Conservation (phyloP, 257 asterid genomes). For the Solanum okadae region DNA sequence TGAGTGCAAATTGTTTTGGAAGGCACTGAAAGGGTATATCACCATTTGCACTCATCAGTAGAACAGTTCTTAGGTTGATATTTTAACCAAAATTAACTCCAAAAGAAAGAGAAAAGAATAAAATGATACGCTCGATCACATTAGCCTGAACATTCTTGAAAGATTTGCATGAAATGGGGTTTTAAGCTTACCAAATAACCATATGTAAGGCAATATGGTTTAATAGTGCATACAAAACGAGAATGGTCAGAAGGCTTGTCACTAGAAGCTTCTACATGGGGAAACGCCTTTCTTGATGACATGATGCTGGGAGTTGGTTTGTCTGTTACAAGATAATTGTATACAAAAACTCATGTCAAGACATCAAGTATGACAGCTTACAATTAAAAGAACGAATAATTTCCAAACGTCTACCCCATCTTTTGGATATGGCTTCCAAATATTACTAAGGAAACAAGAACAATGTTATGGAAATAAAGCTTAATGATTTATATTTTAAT, state of each 20-base stretch:
- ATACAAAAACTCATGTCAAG: background rate
- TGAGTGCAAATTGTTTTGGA: background rate
- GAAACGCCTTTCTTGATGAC: background rate
- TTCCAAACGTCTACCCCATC: background rate
- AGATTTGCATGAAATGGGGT: background rate
- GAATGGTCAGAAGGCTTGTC: background rate
- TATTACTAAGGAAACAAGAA: background rate
- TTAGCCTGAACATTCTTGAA: background rate
- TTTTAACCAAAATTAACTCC: background rate
- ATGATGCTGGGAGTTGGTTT: background rate
- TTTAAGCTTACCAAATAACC: background rate
- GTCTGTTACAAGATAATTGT: background rate
- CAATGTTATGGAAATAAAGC: background rate
- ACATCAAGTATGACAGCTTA: background rate
- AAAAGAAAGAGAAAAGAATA: background rate
- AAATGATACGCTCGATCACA: background rate
- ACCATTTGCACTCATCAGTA: background rate
- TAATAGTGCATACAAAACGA: background rate
- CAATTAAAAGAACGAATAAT: background rate
- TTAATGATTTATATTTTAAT: background rate
- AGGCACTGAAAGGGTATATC: background rate
- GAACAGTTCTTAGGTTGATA: background rate
- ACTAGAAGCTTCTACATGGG: background rate
- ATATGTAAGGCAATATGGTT: background rate
- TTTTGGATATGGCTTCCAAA: background rate